Base-by-base conservation (phyloP, 371 early-diverging fungal species). In the Globomyces sp. region DNA sequence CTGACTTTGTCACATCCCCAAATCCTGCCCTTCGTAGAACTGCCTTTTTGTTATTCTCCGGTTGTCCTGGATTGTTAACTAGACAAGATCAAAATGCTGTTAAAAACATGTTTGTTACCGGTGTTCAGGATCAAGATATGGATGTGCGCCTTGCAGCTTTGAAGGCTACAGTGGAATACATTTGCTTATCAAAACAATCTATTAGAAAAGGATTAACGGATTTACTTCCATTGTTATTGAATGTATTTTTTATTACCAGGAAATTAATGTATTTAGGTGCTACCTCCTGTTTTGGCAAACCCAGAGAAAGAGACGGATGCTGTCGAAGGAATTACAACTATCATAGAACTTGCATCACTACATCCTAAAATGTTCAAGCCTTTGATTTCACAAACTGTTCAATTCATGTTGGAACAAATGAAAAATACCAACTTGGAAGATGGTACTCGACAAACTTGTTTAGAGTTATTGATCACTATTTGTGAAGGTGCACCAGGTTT, bases 401-500 rank as follows among this genome's bases (percentile, higher is more conserved):
- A 85, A 11, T 94, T 92, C 68, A 85, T 89, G 74, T 82, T 89
- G 13, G 73, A 71, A 47, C 79, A 95, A 65, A 88, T 93, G 79
- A 88, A 87, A 73, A 90, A 93, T 73, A 84, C 80, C 46, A 65
- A 71, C 3, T 58, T 78, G 3, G 85, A 80, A 24, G 50, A 47
- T 59, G 50, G 74, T 66, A 89, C 90, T 4, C 88, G 94, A 58
- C 94, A 95, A 71, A 88, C 89, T 34, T 89, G 92, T 40, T 72
- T 95, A 40, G 99, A 97, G 76, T 80, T 98, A 48, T 75, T 96
- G 72, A 75, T 96, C 71, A 92, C 95, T 42, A 70, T 98, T 63
- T 86, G 91, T 34, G 97, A 97, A 76, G 81, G 87, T 43, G 86
- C 90, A 11, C 92, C 96, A 34, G 86, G 81, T 9, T 89, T 88